Percentiles rank a stretch among this genome's conserved stretches.
phyloP scores from a whole-genome alignment of 2,329 filamentous ascomycete species.

The Diplodia corticola region DNA sequence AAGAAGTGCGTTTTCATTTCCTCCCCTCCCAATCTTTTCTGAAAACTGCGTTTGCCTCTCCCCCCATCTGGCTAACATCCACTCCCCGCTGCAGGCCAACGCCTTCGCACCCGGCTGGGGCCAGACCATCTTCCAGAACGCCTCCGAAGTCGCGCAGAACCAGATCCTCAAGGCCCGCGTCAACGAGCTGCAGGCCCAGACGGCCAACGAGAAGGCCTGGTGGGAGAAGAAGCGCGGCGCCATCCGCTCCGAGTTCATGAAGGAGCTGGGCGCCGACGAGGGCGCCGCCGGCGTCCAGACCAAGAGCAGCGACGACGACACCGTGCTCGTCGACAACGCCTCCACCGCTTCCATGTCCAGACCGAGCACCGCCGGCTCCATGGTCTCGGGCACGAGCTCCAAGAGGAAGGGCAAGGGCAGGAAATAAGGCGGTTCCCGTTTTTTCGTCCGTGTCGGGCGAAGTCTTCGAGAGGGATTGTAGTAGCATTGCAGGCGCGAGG shows the following conservation, averaged over 20 bases:
- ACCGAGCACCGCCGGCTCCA: constrained; percentile 13
- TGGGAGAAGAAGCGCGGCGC: constrained; percentile 81
- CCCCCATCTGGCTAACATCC: constrained; percentile 26
- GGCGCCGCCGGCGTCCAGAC: constrained; percentile 30
- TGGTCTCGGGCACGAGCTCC: not conserved
- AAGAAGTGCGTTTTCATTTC: constrained; percentile 64
- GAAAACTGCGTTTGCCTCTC: no score
- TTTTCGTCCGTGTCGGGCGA: constrained; percentile 32
- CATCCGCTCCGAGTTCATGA: constrained; percentile 77
- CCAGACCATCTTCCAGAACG: constrained; percentile 92
- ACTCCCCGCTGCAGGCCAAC: constrained; percentile 72
- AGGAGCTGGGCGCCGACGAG: constrained; percentile 66
- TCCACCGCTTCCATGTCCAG: not conserved
- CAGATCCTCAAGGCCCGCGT: constrained; percentile 71
- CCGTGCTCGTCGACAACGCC: constrained; percentile 71
- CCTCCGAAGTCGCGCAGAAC: constrained; percentile 93
- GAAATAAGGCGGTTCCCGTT: constrained; percentile 49
- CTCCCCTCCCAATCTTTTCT: no score
- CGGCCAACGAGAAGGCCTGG: constrained; percentile 78
- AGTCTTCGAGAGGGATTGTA: not conserved
- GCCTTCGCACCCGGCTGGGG: constrained; percentile 88
- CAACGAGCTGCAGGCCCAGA: constrained; percentile 70
- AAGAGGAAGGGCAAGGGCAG: constrained; percentile 66
- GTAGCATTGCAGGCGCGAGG: constrained; percentile 20
- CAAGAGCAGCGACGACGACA: constrained; percentile 65